Conservation (phyloP, 495 filamentous ascomycete genomes). For the Penicillium lagena region DNA sequence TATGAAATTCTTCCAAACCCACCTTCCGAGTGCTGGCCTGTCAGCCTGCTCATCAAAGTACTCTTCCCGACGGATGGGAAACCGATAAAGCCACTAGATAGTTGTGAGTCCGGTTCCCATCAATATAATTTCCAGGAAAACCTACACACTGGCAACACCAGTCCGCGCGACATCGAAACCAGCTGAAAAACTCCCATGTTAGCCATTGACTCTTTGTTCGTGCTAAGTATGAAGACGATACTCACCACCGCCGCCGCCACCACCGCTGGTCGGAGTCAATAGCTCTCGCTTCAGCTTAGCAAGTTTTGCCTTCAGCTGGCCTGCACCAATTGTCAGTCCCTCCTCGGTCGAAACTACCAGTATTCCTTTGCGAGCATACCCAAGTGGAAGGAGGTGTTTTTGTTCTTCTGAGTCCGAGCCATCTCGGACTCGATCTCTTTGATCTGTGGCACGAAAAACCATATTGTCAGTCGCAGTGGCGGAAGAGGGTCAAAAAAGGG, state of each 20-base stretch:
- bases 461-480: slow-evolving; percentile 2
- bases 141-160: slow-evolving; percentile 91
- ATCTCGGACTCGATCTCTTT: slow-evolving; percentile 98
- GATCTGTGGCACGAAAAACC: slow-evolving; percentile 54
- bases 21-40: slow-evolving; percentile 93
- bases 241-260: slow-evolving; percentile 73
- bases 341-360: neutral
- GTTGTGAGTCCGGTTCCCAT: slow-evolving; percentile 1
- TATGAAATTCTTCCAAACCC: slow-evolving; percentile 4
- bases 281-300: slow-evolving; percentile 96
- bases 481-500: slow-evolving; percentile 10
- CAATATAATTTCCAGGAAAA: slow-evolving; percentile 13
- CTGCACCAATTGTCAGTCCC: slow-evolving; percentile 35
- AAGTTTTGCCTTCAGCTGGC: slow-evolving; percentile 97
- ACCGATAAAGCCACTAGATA: slow-evolving; percentile 49
- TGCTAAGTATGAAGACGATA: neutral
- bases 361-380: slow-evolving; percentile 33
- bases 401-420: slow-evolving; percentile 97
- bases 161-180: slow-evolving; percentile 98
- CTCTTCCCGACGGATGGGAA: slow-evolving; percentile 98
- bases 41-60: slow-evolving; percentile 91
- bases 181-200: slow-evolving; percentile 37
- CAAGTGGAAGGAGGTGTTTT: slow-evolving; percentile 83
- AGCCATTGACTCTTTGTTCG: slow-evolving; percentile 5
- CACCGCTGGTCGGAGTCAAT: slow-evolving; percentile 73